phyloP scores from a whole-genome alignment of 2,329 filamentous ascomycete species.

The Aureobasidium zeae region DNA sequence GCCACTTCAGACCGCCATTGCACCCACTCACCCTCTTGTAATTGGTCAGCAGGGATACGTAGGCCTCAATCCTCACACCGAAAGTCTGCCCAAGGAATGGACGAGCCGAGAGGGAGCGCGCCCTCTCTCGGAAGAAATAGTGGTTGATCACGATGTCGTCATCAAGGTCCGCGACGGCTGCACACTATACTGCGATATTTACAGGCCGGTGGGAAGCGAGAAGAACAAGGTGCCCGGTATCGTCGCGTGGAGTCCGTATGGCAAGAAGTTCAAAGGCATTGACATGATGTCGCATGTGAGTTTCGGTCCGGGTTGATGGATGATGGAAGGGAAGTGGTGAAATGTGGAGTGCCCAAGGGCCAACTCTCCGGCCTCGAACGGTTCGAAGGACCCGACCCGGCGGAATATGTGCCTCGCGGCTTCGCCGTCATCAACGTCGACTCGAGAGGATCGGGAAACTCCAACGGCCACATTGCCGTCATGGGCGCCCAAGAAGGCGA shows the following conservation, averaged over 20 bases:
- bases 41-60: constrained; percentile 35
- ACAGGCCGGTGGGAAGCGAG: constrained; percentile 29
- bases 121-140: constrained; percentile 30
- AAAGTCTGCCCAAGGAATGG: constrained; percentile 32
- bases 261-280: constrained; percentile 32
- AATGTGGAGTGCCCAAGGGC: not conserved
- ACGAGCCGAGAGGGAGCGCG: not conserved
- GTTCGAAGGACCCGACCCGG: constrained; percentile 37
- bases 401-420: constrained; percentile 25
- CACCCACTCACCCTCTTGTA: constrained; percentile 23
- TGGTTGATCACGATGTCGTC: constrained; percentile 37
- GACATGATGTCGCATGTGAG: not conserved
- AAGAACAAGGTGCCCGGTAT: constrained; percentile 34
- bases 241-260: constrained; percentile 37
- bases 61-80: constrained; percentile 32
- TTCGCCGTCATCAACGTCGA: constrained; percentile 29
- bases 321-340: not conserved
- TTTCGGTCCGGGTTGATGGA: not conserved
- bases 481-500: constrained; percentile 37
- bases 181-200: constrained; percentile 37
- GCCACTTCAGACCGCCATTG: constrained; percentile 24
- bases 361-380: constrained; percentile 28
- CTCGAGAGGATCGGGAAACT: constrained; percentile 24
- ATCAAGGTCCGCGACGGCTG: constrained; percentile 36
- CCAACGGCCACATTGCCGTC: constrained; percentile 28